Base-by-base conservation (phyloP, 345 rosid genomes). In the Excoecaria cochinchinensis region DNA sequence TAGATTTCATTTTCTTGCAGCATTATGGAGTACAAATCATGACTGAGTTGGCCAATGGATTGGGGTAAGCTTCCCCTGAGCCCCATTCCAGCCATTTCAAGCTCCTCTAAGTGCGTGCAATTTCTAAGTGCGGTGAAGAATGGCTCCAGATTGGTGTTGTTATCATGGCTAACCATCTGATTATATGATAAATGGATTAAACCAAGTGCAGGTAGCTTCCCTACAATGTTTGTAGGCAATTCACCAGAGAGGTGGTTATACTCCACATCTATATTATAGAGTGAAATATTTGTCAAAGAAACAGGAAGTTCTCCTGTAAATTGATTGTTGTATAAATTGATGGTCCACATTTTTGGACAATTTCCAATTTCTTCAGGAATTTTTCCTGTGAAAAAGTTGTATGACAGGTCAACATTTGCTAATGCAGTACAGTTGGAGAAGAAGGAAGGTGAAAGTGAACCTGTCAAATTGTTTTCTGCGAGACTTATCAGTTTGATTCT, bases 311-410 rank as follows among this genome's bases (percentile, higher is more conserved):
- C 14, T 55, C 89, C 87, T 10, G 70, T 80, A 63, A 88, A 77
- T 13, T 75, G 79, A 74, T 85, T 88, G 78, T 76, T 82, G 85
- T 82, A 86, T 40, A 86, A 56, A 60, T 66, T 76, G 68, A 86
- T 75, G 71, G 36, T 77, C 83, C 78, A 76, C 5, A 86, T 73
- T 11, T 14, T 5, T 25, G 21, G 78, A 67, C 87, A 88, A 19
- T 82, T 76, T 25, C 92, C 92, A 5, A 87, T 82, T 79, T 84
- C 88, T 24, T 39, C 8, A 0, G 93, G 91, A 73, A 89, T 85
- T 36, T 58, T 73, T 36, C 93, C 90, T 0, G 31, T 31, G 70
- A 89, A 70, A 19, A 40, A 73, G 83, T 87, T 87, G 66, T 19
- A 10, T 36, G 88, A 87, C 47, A 86, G 70, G 77, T 87, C 90